phyloP scores from a whole-genome alignment of 495 filamentous ascomycete species.

The Aspergillus diversus region DNA sequence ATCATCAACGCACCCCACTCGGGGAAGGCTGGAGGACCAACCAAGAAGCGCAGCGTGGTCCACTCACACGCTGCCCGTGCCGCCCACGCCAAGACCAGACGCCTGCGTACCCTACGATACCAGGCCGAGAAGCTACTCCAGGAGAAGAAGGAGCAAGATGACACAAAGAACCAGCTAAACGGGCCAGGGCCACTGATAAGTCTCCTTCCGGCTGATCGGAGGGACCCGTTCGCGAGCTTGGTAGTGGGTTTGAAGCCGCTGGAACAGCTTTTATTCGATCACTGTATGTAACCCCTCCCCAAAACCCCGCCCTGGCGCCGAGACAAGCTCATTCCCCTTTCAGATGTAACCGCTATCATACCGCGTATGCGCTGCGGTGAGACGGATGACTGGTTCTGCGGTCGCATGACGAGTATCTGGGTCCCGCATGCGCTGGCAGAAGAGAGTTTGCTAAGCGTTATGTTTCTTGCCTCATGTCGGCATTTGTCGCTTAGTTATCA shows the following conservation, averaged over 20 bases:
- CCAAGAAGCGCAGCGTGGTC: constrained; percentile 27
- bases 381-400: constrained; percentile 10
- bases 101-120: constrained; percentile 27
- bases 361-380: constrained; percentile 29
- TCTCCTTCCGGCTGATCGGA: neutral
- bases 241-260: neutral
- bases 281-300: neutral
- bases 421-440: constrained; percentile 4
- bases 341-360: constrained; percentile 21
- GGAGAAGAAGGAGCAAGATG: neutral
- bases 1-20: neutral
- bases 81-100: constrained; percentile 26
- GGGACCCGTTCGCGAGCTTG: constrained; percentile 11
- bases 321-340: neutral
- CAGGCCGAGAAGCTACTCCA: constrained; percentile 24
- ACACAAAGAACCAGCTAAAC: neutral
- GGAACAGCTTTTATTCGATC: constrained; percentile 15
- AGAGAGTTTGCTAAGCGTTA: neutral
- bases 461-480: constrained; percentile 11
- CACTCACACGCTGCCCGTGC: constrained; percentile 31
- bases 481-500: neutral
- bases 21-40: constrained; percentile 36
- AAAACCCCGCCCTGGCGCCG: neutral
- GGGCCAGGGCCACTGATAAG: neutral
- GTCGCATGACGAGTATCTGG: constrained; percentile 15